Percentiles rank a stretch among this genome's conserved stretches.
Conservation (phyloP, 164 flowering plant species). For the Stephania japonica region DNA sequence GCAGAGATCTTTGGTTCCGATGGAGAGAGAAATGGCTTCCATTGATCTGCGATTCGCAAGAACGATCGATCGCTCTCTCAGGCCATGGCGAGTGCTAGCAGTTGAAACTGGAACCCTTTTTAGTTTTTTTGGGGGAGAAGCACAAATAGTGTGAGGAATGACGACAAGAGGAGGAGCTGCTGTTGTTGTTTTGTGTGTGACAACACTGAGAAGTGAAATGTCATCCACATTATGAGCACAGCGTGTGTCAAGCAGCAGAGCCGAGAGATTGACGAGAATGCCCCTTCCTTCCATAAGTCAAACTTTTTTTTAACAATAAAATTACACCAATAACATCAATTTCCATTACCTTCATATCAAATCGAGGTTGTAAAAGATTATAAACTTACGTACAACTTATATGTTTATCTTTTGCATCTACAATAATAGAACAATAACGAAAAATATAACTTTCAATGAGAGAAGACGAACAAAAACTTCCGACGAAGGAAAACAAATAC, state of each 20-base stretch:
- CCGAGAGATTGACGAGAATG: not conserved
- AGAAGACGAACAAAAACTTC: too few species aligned
- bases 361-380: too few species aligned
- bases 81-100: not conserved
- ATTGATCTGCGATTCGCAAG: not conserved
- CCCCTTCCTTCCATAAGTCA: not conserved
- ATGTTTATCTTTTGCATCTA: too few species aligned
- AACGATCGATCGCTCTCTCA: not conserved
- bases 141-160: not conserved
- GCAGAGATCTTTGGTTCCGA: constrained; percentile 1
- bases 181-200: not conserved
- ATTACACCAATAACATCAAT: too few species aligned
- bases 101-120: not conserved
- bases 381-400: too few species aligned
- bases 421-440: too few species aligned
- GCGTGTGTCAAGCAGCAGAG: not conserved
- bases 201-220: not conserved
- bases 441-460: too few species aligned
- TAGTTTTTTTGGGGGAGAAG: not conserved
- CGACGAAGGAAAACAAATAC: too few species aligned
- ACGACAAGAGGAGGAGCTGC: not conserved
- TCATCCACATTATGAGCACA: not conserved
- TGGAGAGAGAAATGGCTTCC: not conserved
- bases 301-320: too few species aligned
- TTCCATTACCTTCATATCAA: too few species aligned